Conservation (phyloP, 805 yeast genomes). For the Saccharomycopsis sp. region DNA sequence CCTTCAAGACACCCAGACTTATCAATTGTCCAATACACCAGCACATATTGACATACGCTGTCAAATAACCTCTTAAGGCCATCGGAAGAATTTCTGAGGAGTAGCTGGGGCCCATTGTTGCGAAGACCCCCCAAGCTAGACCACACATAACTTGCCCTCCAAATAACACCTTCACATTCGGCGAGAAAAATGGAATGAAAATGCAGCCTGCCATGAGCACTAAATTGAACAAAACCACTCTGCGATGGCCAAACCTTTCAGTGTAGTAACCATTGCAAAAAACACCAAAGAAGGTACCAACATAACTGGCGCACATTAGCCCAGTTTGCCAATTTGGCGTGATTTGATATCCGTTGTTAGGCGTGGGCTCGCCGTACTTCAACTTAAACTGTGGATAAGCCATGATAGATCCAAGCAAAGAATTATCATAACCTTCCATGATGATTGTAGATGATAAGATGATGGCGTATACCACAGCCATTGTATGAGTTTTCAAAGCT, state of each 20-base stretch:
- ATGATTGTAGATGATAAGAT: slow-evolving; percentile 35
- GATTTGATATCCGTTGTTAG: too few species aligned
- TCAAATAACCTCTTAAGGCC: slow-evolving; percentile 39
- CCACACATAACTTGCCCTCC: slow-evolving; percentile 38
- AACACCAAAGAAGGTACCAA: slow-evolving; percentile 41
- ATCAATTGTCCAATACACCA: slow-evolving; percentile 52
- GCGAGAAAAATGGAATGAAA: slow-evolving; percentile 41
- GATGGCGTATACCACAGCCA: too few species aligned
- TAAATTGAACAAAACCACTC: slow-evolving; percentile 30
- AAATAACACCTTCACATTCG: slow-evolving; percentile 30
- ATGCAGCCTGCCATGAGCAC: slow-evolving; percentile 30
- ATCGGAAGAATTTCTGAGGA: slow-evolving; percentile 52
- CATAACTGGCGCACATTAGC: slow-evolving; percentile 25
- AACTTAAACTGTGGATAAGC: slow-evolving; percentile 37
- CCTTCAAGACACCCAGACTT: slow-evolving; percentile 41
- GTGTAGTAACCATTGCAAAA: slow-evolving; percentile 36
- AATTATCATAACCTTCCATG: slow-evolving; percentile 43
- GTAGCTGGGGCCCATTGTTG: slow-evolving; percentile 42
- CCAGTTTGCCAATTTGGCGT: slow-evolving; percentile 43
- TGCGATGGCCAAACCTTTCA: slow-evolving; percentile 39
- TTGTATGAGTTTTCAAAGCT: too few species aligned
- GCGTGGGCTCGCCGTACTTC: slow-evolving; percentile 35
- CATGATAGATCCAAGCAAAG: slow-evolving; percentile 34
- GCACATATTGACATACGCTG: slow-evolving; percentile 42
- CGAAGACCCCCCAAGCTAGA: slow-evolving; percentile 49